Evolutionary conservation across 176 grass and related monocot genomes (phyloP), one percentile per base, ranked within the genome.

Genomic region (Musa beccarii): DNA sequence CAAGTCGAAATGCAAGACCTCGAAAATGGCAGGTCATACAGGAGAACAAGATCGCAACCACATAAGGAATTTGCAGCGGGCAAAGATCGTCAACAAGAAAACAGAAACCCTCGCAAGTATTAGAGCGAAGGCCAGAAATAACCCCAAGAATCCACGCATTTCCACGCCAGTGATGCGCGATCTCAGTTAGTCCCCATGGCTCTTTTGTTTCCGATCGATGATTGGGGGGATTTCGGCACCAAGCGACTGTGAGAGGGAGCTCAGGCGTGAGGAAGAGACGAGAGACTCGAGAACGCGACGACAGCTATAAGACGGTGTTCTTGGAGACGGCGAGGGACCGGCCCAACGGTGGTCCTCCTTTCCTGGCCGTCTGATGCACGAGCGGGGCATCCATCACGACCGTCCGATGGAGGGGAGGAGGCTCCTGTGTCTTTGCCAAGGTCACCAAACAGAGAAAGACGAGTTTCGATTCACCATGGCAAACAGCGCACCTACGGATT

Each of bases 131-230:
- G 14, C 9, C 6, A 19, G 43, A 8, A 70, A 51, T n/a, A 70
- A 70, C 68, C 68, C 23, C 43, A 70, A 70, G 34, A 70, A 70
- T 51, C 68, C 68, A 17, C 68, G 68, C 68, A 70, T 70, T 51
- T 51, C 17, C 43, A 8, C 34, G 17, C 29, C 20, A 3, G 11
- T 51, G 49, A 34, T 51, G 28, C 68, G 10, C 17, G 68, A 70
- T 70, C 68, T 66, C 43, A 70, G 19, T n/a, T 17, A 49, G 16
- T 70, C 49, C 34, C 1, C 49, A 6, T 21, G 16, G n/a, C 49
- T 51, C 51, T 51, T 43, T 50, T 9, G 49, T 51, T 50, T 21
- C 68, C 68, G 4, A 51, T 51, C 16, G 34, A 49, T 19, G 34
- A 25, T 14, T 17, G 9, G 29, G 34, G 49, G 29, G 19, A 70